Evolutionary conservation across 2,329 filamentous ascomycete species (phyloP).

Genomic region (Phyllosticta paracitricarpa): DNA sequence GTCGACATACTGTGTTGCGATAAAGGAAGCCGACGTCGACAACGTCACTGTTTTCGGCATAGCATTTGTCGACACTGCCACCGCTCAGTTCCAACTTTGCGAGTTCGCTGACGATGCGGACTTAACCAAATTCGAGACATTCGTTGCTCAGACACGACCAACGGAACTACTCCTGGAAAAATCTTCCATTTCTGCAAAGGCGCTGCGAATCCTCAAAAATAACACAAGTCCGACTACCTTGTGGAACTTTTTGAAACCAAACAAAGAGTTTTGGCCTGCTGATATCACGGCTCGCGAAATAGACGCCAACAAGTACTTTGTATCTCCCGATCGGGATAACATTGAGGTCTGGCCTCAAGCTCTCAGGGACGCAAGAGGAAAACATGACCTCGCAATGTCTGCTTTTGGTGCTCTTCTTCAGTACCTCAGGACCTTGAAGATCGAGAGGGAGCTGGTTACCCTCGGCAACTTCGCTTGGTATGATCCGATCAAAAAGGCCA

Average conservation of each 20-base stretch:
- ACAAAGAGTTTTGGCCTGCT: constrained; percentile 82
- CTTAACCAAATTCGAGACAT: constrained; percentile 93
- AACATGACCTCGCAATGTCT: constrained; percentile 75
- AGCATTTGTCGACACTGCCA: constrained; percentile 89
- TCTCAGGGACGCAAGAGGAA: constrained; percentile 58
- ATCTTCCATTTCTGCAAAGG: constrained; percentile 74
- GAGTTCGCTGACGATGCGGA: constrained; percentile 87
- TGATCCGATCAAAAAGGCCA: constrained; percentile 81
- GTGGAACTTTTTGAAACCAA: constrained; percentile 86
- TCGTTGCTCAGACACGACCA: constrained; percentile 84
- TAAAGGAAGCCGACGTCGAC: constrained; percentile 63
- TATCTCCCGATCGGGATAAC: constrained; percentile 45
- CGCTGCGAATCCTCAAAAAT: constrained; percentile 87
- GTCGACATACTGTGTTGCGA: constrained; percentile 90
- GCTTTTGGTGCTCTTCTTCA: constrained; percentile 81
- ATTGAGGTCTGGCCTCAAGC: constrained; percentile 67
- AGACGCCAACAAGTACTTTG: constrained; percentile 69
- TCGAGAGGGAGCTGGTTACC: constrained; percentile 77
- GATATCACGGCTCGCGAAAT: constrained; percentile 76
- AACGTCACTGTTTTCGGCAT: constrained; percentile 79
- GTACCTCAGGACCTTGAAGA: constrained; percentile 73
- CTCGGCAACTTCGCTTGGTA: constrained; percentile 89
- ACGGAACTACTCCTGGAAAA: constrained; percentile 83
- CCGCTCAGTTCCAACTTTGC: constrained; percentile 87
- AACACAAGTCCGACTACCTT: constrained; percentile 87